Conservation (phyloP, 768 basidiomycete genomes). For the Phaeotremella skinneri region DNA sequence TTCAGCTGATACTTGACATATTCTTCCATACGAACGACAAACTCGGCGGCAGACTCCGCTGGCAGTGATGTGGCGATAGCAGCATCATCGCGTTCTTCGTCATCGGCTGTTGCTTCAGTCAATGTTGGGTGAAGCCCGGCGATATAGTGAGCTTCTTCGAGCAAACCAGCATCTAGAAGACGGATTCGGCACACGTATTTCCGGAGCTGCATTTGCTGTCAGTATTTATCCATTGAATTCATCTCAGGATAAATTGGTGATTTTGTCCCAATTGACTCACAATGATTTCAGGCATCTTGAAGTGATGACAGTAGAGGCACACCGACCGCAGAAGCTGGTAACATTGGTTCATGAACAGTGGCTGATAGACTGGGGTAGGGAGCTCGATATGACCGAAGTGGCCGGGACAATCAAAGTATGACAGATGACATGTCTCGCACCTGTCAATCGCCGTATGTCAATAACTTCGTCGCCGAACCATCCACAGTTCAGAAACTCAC, state of each 20-base stretch:
- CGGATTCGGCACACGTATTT: slow-evolving; percentile 84
- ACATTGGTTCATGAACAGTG: slow-evolving; percentile 88
- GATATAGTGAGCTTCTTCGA: slow-evolving; percentile 73
- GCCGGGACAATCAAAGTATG: slow-evolving; percentile 92
- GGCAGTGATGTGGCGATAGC: slow-evolving; percentile 40
- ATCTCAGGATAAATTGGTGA: neutral
- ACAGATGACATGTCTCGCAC: slow-evolving; percentile 88
- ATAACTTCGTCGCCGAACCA: neutral
- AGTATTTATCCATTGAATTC: neutral
- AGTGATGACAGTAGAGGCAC: slow-evolving; percentile 91
- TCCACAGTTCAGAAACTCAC: slow-evolving; percentile 58
- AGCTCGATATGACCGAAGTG: slow-evolving; percentile 98
- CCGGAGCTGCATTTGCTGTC: slow-evolving; percentile 58
- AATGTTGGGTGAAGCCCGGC: slow-evolving; percentile 62
- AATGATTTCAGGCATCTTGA: slow-evolving; percentile 72
- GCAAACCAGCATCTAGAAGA: slow-evolving; percentile 81
- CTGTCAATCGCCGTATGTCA: slow-evolving; percentile 54
- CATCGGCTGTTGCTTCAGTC: slow-evolving; percentile 46
- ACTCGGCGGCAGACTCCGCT: slow-evolving; percentile 41
- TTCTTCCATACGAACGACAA: slow-evolving; percentile 42
- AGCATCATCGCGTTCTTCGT: slow-evolving; percentile 55
- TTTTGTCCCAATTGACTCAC: slow-evolving; percentile 55
- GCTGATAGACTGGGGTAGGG: slow-evolving; percentile 92
- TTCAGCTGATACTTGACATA: slow-evolving; percentile 35
- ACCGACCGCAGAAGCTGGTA: slow-evolving; percentile 80